Conservation (phyloP, 805 yeast genomes). For the Suhomyces pyralidae region DNA sequence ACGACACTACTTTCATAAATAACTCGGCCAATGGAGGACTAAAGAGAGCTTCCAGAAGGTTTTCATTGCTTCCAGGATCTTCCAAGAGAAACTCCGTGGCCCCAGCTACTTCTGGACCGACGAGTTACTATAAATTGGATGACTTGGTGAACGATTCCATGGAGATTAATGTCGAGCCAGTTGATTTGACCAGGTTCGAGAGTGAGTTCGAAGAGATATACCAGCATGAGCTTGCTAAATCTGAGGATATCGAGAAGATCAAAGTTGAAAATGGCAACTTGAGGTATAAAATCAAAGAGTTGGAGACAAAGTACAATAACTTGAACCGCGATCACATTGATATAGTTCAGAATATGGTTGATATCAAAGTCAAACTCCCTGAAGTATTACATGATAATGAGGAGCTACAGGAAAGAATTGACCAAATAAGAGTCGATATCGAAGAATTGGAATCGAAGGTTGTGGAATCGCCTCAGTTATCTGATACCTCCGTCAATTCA, state of each 20-base stretch:
- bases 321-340: conserved; percentile 81
- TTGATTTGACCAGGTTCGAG: conserved; percentile 64
- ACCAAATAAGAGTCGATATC: conserved; percentile 23
- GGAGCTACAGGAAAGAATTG: conserved; percentile 50
- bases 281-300: conserved; percentile 65
- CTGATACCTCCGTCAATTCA: conserved; percentile 9
- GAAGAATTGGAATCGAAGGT: conserved; percentile 44
- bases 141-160: conserved; percentile 77
- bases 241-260: conserved; percentile 57
- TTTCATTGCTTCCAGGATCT: conserved; percentile 25
- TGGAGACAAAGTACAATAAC: conserved; percentile 66
- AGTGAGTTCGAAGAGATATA: conserved; percentile 77
- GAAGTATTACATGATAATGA: conserved; percentile 71
- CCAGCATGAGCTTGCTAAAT: conserved; percentile 60
- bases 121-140: conserved; percentile 58
- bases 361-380: conserved; percentile 71
- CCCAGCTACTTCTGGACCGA: conserved; percentile 6
- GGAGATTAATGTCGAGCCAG: conserved; percentile 68
- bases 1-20: conserved; percentile 2
- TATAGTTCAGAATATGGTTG: conserved; percentile 84
- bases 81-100: conserved; percentile 16
- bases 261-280: conserved; percentile 67
- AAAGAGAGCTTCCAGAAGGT: conserved; percentile 13
- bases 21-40: conserved; percentile 7
- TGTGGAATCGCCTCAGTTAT: conserved; percentile 9